phyloP scores from a whole-genome alignment of 2,329 filamentous ascomycete genomes.

The Epichloe gansuensis region DNA sequence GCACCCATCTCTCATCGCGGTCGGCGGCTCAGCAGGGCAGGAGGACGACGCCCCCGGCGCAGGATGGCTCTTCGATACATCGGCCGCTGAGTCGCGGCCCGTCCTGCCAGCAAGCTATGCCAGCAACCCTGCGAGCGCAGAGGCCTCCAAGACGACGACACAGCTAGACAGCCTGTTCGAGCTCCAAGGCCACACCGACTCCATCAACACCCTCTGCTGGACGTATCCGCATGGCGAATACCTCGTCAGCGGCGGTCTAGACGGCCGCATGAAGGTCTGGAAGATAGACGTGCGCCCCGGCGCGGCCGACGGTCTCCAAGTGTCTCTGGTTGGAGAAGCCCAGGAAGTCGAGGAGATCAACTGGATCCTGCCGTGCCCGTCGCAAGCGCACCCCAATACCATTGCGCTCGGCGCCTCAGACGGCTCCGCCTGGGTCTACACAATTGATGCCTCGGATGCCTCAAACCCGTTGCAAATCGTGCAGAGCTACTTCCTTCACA shows the following conservation, averaged over 20 bases:
- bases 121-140: slow-evolving; percentile 43
- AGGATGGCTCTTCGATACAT: slow-evolving; percentile 73
- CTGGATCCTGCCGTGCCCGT: slow-evolving; percentile 71
- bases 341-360: slow-evolving; percentile 93
- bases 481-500: slow-evolving; percentile 88
- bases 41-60: slow-evolving; percentile 54
- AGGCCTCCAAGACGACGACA: slow-evolving; percentile 38
- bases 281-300: slow-evolving; percentile 33
- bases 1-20: slow-evolving; percentile 65
- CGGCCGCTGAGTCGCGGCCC: slow-evolving; percentile 48
- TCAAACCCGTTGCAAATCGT: slow-evolving; percentile 60
- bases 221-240: slow-evolving; percentile 74
- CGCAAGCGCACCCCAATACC: slow-evolving; percentile 59
- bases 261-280: slow-evolving; percentile 69
- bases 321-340: slow-evolving; percentile 58
- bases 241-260: slow-evolving; percentile 74
- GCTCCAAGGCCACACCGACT: slow-evolving; percentile 85
- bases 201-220: slow-evolving; percentile 75
- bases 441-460: slow-evolving; percentile 54
- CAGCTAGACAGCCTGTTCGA: slow-evolving; percentile 54
- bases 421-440: slow-evolving; percentile 92
- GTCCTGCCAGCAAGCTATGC: slow-evolving; percentile 68
- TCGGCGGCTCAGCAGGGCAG: slow-evolving; percentile 59
- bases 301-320: slow-evolving; percentile 29
- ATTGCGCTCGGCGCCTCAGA: slow-evolving; percentile 80